A percentile compares a stretch with the other conserved stretches of the same genome.
These are phyloP conservation scores for Somion occarium DNA, from an alignment of 1,284 basidiomycete species.

Conservation along the genomic window DNA sequence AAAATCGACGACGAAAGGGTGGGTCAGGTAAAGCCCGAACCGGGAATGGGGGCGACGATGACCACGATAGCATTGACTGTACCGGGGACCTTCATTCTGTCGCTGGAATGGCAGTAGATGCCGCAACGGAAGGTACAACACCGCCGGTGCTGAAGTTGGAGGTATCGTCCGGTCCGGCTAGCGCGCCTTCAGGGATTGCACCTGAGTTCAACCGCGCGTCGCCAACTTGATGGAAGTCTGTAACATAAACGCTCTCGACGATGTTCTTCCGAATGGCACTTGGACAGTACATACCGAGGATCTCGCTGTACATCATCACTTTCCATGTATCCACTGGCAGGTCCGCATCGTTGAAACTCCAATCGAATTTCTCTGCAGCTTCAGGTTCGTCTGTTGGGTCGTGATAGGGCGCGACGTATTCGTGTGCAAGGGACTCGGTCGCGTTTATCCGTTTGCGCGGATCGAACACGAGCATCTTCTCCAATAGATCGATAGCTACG, in stretches of 20 bases:
- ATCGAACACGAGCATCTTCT: constrained; percentile 99
- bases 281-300: constrained; percentile 58
- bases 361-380: constrained; percentile 94
- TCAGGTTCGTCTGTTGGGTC: constrained; percentile 98
- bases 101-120: too few relatives aligned
- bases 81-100: too few relatives aligned
- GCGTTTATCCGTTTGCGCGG: constrained; percentile 96
- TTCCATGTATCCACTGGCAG: constrained; percentile 99
- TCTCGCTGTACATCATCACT: constrained; percentile 98
- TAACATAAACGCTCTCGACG: too few relatives aligned
- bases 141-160: constrained; percentile 8
- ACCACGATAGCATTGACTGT: too few relatives aligned
- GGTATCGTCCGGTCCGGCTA: constrained; percentile 54
- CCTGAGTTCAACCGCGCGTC: constrained; percentile 39
- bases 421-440: constrained; percentile 85
- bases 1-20: too few relatives aligned
- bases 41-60: too few relatives aligned
- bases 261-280: not conserved
- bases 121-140: not conserved
- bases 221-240: constrained; percentile 76
- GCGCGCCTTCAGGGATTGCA: constrained; percentile 49
- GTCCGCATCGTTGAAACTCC: constrained; percentile 99
- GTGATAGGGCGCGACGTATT: constrained; percentile 97
- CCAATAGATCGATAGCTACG: constrained; percentile 89
- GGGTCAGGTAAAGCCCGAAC: too few relatives aligned